Conservation (phyloP, 495 filamentous ascomycete genomes). For the Aspergillus diversus region DNA sequence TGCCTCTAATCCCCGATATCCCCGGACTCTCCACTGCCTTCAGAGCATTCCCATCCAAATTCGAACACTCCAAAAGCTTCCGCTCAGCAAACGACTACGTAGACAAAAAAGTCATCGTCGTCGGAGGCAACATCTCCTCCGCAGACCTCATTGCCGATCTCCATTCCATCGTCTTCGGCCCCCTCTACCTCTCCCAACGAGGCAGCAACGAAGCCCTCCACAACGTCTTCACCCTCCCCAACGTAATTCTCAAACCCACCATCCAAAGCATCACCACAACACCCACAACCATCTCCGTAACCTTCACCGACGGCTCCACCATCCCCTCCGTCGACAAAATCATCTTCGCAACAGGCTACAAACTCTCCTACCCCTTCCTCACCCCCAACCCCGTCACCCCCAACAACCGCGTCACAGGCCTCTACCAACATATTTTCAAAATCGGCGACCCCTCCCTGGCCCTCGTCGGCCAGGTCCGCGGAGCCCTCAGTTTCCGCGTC, state of each 20-base stretch:
- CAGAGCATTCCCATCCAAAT: constrained; percentile 20
- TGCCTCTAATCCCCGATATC: constrained; percentile 65
- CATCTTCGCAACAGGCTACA: constrained; percentile 57
- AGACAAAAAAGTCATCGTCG: constrained; percentile 33
- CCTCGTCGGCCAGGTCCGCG: constrained; percentile 44
- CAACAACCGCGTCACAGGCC: constrained; percentile 31
- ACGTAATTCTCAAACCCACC: constrained; percentile 26
- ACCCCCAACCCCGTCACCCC: constrained; percentile 29
- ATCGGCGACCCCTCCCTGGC: constrained; percentile 35
- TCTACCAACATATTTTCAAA: constrained; percentile 38
- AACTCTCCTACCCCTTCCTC: constrained; percentile 49
- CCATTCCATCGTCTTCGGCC: constrained; percentile 29
- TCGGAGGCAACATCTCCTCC: constrained; percentile 36
- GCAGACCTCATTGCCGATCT: constrained; percentile 35
- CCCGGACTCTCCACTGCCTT: constrained; percentile 22
- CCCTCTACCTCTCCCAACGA: constrained; percentile 29
- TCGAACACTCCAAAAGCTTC: constrained; percentile 36
- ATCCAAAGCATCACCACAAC: constrained; percentile 21
- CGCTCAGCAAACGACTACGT: constrained; percentile 32
- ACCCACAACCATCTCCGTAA: constrained; percentile 8
- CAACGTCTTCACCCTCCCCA: constrained; percentile 29
- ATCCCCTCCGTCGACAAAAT: constrained; percentile 50
- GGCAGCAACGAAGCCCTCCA: constrained; percentile 26
- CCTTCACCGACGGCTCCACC: constrained; percentile 42
- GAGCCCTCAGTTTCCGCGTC: constrained; percentile 53